Evolutionary conservation across 2,329 filamentous ascomycete species (phyloP).

Genomic region (Clarireedia hainanense): DNA sequence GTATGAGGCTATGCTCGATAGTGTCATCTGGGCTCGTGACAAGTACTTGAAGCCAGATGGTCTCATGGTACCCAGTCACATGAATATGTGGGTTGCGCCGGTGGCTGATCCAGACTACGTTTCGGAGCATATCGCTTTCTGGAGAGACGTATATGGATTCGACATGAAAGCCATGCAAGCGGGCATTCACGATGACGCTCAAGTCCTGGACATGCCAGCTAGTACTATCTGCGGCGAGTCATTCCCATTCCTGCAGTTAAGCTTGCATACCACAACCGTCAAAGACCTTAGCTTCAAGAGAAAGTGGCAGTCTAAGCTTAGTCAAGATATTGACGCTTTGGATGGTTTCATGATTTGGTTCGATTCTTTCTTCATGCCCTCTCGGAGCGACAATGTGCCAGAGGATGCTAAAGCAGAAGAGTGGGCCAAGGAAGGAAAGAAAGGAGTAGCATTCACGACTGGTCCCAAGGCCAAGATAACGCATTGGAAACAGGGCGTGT

Average conservation of each 20-base stretch:
- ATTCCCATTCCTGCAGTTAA: constrained; percentile 63
- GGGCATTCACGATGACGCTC: constrained; percentile 72
- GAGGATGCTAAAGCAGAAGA: constrained; percentile 50
- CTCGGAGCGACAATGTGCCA: constrained; percentile 39
- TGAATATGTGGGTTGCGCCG: constrained; percentile 75
- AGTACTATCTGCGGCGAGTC: constrained; percentile 51
- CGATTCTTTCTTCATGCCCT: constrained; percentile 80
- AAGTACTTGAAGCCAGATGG: constrained; percentile 79
- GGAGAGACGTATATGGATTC: constrained; percentile 91
- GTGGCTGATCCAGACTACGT: constrained; percentile 71
- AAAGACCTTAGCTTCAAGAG: constrained; percentile 71
- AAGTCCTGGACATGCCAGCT: constrained; percentile 63
- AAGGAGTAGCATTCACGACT: constrained; percentile 79
- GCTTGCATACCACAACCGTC: constrained; percentile 64
- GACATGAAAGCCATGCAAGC: constrained; percentile 87
- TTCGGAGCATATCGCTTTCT: constrained; percentile 72
- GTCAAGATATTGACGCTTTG: constrained; percentile 56
- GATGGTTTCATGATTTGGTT: constrained; percentile 92
- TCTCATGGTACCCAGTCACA: constrained; percentile 83
- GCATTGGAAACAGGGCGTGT: constrained; percentile 83
- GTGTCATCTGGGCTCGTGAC: constrained; percentile 92
- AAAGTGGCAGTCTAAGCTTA: constrained; percentile 55
- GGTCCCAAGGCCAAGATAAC: constrained; percentile 69
- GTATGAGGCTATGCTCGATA: constrained; percentile 98
- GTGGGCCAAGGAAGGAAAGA: constrained; percentile 48